Percentiles rank a stretch among this genome's conserved stretches.
Conservation (phyloP, 140 eudicot genomes). For the Ambrosia hybrid region DNA sequence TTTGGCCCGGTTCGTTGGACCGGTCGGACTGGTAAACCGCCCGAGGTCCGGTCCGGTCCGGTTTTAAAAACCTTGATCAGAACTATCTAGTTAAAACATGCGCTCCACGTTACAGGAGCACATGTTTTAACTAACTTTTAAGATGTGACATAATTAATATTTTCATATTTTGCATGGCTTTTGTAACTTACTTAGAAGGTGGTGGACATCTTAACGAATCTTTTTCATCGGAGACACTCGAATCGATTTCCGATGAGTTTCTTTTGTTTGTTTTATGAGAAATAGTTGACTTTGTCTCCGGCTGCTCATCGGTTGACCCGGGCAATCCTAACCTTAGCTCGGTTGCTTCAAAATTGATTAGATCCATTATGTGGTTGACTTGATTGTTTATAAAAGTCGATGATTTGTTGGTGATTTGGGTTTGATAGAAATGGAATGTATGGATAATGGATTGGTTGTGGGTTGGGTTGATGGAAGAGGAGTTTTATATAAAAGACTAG, state of each 20-base stretch:
- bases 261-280: slow-evolving; percentile 39
- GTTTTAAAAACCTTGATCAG: too few relatives aligned
- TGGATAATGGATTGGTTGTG: slow-evolving; percentile 24
- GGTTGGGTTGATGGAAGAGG: slow-evolving; percentile 23
- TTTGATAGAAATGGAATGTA: slow-evolving; percentile 12
- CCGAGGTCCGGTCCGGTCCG: too few relatives aligned
- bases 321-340: slow-evolving; percentile 68
- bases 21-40: too few relatives aligned
- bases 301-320: slow-evolving; percentile 35
- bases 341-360: slow-evolving; percentile 56
- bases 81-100: too few relatives aligned
- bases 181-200: slow-evolving; percentile 59
- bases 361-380: slow-evolving; percentile 31
- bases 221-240: slow-evolving; percentile 18
- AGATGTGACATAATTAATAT: background rate
- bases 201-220: slow-evolving; percentile 39
- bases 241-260: slow-evolving; percentile 45
- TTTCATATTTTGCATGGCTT: slow-evolving; percentile 10
- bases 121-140: too few relatives aligned
- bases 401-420: slow-evolving; percentile 17
- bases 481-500: slow-evolving; percentile 38
- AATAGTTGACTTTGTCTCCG: slow-evolving; percentile 25
- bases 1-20: too few relatives aligned
- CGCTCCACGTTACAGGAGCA: too few relatives aligned
- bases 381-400: slow-evolving; percentile 12